Evolutionary conservation across 2,329 filamentous ascomycete genomes (phyloP).

Genomic region (Bisporella sp.): DNA sequence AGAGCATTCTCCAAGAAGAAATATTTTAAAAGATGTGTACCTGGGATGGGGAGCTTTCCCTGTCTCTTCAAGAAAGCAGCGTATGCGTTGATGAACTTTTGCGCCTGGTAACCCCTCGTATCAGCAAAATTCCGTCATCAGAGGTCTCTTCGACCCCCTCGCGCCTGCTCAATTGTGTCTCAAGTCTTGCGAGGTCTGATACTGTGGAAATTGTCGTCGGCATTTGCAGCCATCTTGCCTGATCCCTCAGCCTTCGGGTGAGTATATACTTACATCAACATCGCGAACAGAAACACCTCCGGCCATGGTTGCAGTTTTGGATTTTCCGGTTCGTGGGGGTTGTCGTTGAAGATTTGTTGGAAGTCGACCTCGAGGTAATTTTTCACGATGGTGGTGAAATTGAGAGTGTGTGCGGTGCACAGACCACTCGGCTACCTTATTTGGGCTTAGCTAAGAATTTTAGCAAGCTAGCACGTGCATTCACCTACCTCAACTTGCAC

Average conservation of each 20-base stretch:
- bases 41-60: conserved; percentile 86
- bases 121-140: conserved; percentile 70
- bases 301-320: conserved; percentile 62
- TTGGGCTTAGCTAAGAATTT: too few species aligned
- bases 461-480: too few species aligned
- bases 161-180: conserved; percentile 52
- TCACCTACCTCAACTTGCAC: too few species aligned
- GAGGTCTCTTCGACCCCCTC: conserved; percentile 67
- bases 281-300: conserved; percentile 78
- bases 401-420: too few species aligned
- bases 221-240: conserved; percentile 5
- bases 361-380: too few species aligned
- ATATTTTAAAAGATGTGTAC: conserved; percentile 47
- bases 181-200: conserved; percentile 9
- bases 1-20: background rate
- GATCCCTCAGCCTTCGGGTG: conserved; percentile 13
- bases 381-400: too few species aligned
- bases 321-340: conserved; percentile 18
- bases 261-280: conserved; percentile 63
- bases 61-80: conserved; percentile 88
- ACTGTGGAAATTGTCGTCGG: conserved; percentile 11
- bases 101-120: conserved; percentile 54
- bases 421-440: too few species aligned
- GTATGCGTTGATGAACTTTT: conserved; percentile 85
- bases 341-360: conserved; percentile 1